Evolutionary conservation across 164 flowering plant genomes (phyloP).

Genomic region (Brasenia schreberi): DNA sequence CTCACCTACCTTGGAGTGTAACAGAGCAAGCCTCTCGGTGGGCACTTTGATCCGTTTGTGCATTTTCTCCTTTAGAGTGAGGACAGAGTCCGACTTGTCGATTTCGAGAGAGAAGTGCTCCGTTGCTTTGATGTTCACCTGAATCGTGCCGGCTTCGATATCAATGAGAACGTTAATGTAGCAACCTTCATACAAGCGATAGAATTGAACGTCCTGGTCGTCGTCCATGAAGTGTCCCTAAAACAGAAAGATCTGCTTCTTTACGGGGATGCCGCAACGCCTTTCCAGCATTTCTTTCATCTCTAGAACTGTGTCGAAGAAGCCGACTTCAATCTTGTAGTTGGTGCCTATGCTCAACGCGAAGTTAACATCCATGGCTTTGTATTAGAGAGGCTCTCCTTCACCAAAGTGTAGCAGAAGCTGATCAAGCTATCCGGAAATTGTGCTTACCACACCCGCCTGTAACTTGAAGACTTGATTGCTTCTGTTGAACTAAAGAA

Average conservation of each 20-base stretch:
- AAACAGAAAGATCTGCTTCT: conserved; percentile 48
- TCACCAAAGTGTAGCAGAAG: not conserved
- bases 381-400: not conserved
- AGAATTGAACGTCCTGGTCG: conserved; percentile 27
- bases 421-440: not conserved
- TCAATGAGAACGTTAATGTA: conserved; percentile 32
- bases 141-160: conserved; percentile 14
- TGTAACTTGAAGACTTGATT: not conserved
- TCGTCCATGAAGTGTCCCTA: conserved; percentile 43
- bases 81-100: conserved; percentile 21
- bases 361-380: conserved; percentile 45
- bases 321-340: conserved; percentile 59
- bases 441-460: not conserved
- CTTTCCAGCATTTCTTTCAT: conserved; percentile 64
- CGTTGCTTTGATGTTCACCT: conserved; percentile 12
- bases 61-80: conserved; percentile 33
- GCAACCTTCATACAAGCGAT: conserved; percentile 35
- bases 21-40: conserved; percentile 9
- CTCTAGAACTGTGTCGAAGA: conserved; percentile 53
- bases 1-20: conserved; percentile 14
- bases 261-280: conserved; percentile 32
- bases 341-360: conserved; percentile 25
- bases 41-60: conserved; percentile 28
- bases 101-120: conserved; percentile 19
- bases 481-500: no score